Percentiles rank a stretch among this genome's conserved stretches.
These are phyloP conservation scores for Eleusine coracana DNA, from an alignment of 176 grass and related monocot genomes.

Conservation along the genomic window DNA sequence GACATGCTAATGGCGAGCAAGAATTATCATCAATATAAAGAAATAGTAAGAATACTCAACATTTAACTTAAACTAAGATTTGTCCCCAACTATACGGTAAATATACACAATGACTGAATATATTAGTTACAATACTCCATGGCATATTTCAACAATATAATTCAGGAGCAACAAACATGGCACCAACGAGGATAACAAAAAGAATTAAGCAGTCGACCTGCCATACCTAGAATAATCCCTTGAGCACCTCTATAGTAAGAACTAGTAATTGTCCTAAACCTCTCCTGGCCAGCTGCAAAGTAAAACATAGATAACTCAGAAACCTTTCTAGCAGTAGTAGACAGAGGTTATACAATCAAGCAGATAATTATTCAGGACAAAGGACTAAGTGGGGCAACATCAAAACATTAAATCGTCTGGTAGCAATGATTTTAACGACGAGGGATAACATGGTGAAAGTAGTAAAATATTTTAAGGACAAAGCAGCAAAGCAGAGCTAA, in stretches of 20 bases:
- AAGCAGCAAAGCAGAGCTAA: constrained; percentile 5
- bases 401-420: not conserved
- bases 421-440: constrained; percentile 26
- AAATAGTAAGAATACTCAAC: not conserved
- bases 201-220: constrained; percentile 27
- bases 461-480: constrained; percentile 32
- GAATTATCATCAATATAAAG: constrained; percentile 12
- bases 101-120: not conserved
- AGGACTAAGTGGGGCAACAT: constrained; percentile 27
- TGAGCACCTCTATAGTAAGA: constrained; percentile 99
- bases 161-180: not conserved
- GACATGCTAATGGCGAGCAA: not conserved
- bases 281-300: constrained; percentile 96
- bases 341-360: constrained; percentile 12
- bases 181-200: not conserved
- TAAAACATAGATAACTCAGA: constrained; percentile 28
- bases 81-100: not conserved
- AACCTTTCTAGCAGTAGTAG: constrained; percentile 15
- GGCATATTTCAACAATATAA: not conserved
- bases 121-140: too few species aligned
- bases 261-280: constrained; percentile 95
- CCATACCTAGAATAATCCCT: constrained; percentile 93
- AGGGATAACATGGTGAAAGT: constrained; percentile 16
- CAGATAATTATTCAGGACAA: constrained; percentile 22
- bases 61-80: constrained; percentile 1